These are phyloP conservation scores for peach (Prunus persica) DNA, from an alignment of 306 rosid genomes.

Conservation along the genomic window DNA sequence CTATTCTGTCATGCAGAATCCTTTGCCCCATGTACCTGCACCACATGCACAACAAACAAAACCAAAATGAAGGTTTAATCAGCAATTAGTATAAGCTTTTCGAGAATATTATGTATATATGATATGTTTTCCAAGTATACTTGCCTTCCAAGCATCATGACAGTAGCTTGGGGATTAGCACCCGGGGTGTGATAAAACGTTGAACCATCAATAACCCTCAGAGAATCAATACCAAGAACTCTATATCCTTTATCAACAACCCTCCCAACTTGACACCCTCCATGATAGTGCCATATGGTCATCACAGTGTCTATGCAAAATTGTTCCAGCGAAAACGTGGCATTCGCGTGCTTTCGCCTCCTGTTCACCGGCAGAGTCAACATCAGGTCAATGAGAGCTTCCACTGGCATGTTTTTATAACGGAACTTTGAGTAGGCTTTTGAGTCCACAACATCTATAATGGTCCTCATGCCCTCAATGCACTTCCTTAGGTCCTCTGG, in stretches of 20 bases:
- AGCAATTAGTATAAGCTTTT: neutral
- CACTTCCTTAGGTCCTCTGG: slow-evolving; percentile 59
- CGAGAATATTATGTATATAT: neutral
- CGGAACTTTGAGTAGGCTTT: slow-evolving; percentile 57
- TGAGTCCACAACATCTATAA: slow-evolving; percentile 55
- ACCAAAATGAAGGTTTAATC: neutral
- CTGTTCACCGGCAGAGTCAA: slow-evolving; percentile 44
- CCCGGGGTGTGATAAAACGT: slow-evolving; percentile 62
- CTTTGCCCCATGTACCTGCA: slow-evolving; percentile 63
- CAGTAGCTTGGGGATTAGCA: slow-evolving; percentile 80
- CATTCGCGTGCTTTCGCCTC: slow-evolving; percentile 49
- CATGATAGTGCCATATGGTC: slow-evolving; percentile 84
- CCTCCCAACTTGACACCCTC: slow-evolving; percentile 64
- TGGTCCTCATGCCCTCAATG: slow-evolving; percentile 62
- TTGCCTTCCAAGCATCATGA: slow-evolving; percentile 89
- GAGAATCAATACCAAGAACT: slow-evolving; percentile 56
- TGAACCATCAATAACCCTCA: slow-evolving; percentile 81
- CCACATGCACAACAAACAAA: neutral
- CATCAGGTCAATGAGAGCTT: slow-evolving; percentile 40
- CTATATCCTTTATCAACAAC: slow-evolving; percentile 61
- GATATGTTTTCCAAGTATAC: neutral
- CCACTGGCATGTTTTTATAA: slow-evolving; percentile 23
- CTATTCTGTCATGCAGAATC: slow-evolving; percentile 38
- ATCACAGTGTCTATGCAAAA: slow-evolving; percentile 71
- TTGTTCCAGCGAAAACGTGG: slow-evolving; percentile 52